Evolutionary conservation across 768 basidiomycete genomes (phyloP).

Genomic region (Rhodotorula babjevae): DNA sequence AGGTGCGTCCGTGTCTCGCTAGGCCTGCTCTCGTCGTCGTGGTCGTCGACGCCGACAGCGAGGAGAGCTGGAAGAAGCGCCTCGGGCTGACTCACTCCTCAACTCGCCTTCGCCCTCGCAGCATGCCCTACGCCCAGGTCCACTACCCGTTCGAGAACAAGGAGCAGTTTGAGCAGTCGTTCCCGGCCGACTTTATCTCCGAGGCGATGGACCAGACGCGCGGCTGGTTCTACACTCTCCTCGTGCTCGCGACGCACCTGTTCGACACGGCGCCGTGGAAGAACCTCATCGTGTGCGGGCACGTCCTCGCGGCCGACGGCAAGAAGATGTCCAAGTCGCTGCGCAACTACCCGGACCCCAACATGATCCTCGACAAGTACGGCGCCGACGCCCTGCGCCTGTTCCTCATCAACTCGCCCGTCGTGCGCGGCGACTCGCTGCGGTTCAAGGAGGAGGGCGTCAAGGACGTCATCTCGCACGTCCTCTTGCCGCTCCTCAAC

Average conservation of each 20-base stretch:
- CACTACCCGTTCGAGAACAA: slow-evolving; percentile 99
- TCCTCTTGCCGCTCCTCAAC: slow-evolving; percentile 95
- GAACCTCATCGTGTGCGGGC: slow-evolving; percentile 91
- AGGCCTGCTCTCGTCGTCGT: no score
- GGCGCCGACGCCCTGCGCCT: slow-evolving; percentile 95
- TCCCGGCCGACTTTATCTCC: slow-evolving; percentile 94
- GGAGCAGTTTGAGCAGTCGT: slow-evolving; percentile 72
- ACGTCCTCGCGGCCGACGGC: slow-evolving; percentile 86
- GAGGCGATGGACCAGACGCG: slow-evolving; percentile 99
- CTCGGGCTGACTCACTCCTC: not conserved
- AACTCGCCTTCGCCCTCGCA: slow-evolving; percentile 43
- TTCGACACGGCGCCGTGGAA: slow-evolving; percentile 95
- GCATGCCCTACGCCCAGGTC: slow-evolving; percentile 96
- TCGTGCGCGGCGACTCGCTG: slow-evolving; percentile 94
- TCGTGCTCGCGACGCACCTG: slow-evolving; percentile 91
- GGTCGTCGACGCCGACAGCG: no score
- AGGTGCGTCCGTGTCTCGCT: slow-evolving; percentile 55
- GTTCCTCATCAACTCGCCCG: slow-evolving; percentile 98
- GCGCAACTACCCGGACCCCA: slow-evolving; percentile 95
- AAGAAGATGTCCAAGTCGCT: slow-evolving; percentile 99
- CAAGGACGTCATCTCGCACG: slow-evolving; percentile 90
- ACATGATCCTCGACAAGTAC: slow-evolving; percentile 77
- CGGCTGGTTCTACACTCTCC: slow-evolving; percentile 98
- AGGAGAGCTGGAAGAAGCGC: no score
- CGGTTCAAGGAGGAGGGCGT: slow-evolving; percentile 98